phyloP scores from a whole-genome alignment of 2,329 filamentous ascomycete genomes.

The Cercospora citrullina region DNA sequence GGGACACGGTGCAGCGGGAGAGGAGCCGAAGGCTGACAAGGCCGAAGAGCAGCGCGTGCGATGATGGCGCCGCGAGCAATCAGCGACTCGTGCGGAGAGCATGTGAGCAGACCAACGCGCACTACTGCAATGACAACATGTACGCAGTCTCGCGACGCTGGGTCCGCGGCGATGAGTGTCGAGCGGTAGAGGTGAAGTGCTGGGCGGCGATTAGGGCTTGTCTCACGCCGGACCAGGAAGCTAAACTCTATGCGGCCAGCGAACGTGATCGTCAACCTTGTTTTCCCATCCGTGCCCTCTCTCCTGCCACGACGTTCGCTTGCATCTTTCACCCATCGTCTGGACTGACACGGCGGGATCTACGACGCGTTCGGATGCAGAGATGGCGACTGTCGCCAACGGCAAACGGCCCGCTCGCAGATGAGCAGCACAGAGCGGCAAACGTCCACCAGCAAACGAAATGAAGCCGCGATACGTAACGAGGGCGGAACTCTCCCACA shows the following conservation, averaged over 20 bases:
- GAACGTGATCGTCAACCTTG: not conserved
- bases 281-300: not conserved
- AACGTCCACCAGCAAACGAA: not conserved
- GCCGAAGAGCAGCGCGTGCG: not conserved
- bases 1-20: slow-evolving; percentile 19
- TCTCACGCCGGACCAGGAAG: not conserved
- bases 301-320: not conserved
- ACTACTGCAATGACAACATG: not conserved
- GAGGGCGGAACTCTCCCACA: not conserved
- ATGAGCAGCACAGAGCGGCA: not conserved
- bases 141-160: not conserved
- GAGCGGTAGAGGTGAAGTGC: not conserved
- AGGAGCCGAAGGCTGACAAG: slow-evolving; percentile 24
- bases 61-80: not conserved
- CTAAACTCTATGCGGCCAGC: not conserved
- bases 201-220: not conserved
- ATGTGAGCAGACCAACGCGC: not conserved
- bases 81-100: not conserved
- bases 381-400: not conserved
- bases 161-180: not conserved
- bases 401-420: not conserved
- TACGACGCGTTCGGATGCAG: not conserved
- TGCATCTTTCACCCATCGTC: not conserved
- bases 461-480: not conserved
- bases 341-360: not conserved